These are phyloP conservation scores for Leccinum rimulosum DNA, from an alignment of 768 basidiomycete genomes.

Conservation along the genomic window DNA sequence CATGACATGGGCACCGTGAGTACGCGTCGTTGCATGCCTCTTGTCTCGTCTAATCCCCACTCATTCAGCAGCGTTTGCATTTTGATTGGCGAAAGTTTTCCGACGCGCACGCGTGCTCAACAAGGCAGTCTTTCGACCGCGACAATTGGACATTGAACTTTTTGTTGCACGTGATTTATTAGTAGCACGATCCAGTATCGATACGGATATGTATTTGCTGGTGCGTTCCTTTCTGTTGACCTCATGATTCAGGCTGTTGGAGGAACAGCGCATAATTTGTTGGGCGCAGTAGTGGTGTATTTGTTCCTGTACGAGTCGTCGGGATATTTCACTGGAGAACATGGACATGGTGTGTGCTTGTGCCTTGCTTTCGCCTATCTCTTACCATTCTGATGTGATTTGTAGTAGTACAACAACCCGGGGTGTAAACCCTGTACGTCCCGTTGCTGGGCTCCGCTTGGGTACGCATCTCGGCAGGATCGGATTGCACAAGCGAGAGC, in stretches of 20 bases:
- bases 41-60: background rate
- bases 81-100: conserved; percentile 74
- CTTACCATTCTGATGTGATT: too few species aligned
- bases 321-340: too few species aligned
- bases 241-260: too few species aligned
- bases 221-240: conserved; percentile 24
- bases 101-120: conserved; percentile 67
- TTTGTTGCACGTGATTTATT: conserved; percentile 72
- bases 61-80: conserved; percentile 62
- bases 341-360: too few species aligned
- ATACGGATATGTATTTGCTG: conserved; percentile 73
- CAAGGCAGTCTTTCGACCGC: conserved; percentile 67
- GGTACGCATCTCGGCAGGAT: conserved; percentile 47
- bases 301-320: too few species aligned
- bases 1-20: conserved; percentile 55
- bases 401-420: conserved; percentile 43
- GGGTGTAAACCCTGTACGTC: conserved; percentile 64
- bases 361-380: too few species aligned
- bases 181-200: conserved; percentile 50
- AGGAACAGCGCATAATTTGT: too few species aligned
- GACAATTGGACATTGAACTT: conserved; percentile 73
- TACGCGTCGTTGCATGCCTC: background rate
- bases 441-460: conserved; percentile 55
- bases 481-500: conserved; percentile 42
- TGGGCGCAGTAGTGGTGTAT: too few species aligned